Percentiles rank a stretch among this genome's conserved stretches.
phyloP scores from a whole-genome alignment of 2,329 filamentous ascomycete genomes.

The Zymoseptoria tritici region DNA sequence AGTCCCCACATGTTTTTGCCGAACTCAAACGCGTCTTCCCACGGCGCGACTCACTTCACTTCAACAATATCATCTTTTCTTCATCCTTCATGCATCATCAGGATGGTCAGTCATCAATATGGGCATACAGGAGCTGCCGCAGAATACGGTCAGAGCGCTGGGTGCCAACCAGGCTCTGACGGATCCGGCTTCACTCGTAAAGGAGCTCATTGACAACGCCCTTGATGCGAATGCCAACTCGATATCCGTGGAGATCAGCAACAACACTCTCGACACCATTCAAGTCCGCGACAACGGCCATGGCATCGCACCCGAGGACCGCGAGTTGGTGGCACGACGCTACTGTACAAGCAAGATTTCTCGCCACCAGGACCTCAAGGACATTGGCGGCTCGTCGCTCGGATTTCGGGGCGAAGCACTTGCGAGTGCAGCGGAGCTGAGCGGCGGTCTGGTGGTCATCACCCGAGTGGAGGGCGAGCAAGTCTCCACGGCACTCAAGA shows the following conservation, averaged over 20 bases:
- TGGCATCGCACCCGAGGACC: constrained; percentile 59
- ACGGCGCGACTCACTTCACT: constrained; percentile 2
- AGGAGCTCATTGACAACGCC: constrained; percentile 71
- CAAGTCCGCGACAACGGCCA: constrained; percentile 67
- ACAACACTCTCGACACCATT: constrained; percentile 61
- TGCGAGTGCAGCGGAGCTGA: constrained; percentile 56
- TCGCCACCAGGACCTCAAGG: constrained; percentile 54
- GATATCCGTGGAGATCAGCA: constrained; percentile 56
- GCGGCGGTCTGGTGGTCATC: constrained; percentile 50
- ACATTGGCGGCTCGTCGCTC: constrained; percentile 52
- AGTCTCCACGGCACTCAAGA: constrained; percentile 48
- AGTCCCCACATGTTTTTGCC: background rate
- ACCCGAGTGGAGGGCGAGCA: constrained; percentile 57
- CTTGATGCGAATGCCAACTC: constrained; percentile 63
- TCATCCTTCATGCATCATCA: background rate
- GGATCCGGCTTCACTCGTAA: constrained; percentile 56
- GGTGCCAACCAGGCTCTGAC: constrained; percentile 55
- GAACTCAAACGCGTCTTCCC: background rate
- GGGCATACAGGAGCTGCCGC: constrained; percentile 38
- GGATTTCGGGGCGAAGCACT: constrained; percentile 72
- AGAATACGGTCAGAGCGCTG: constrained; percentile 46
- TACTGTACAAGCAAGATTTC: constrained; percentile 68
- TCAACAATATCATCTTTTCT: background rate
- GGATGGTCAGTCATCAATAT: constrained; percentile 14
- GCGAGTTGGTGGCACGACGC: constrained; percentile 53